Percentiles rank a stretch among this genome's conserved stretches.
Evolutionary conservation across 2,329 filamentous ascomycete genomes (phyloP).

Genomic region (Claviceps quebecensis): DNA sequence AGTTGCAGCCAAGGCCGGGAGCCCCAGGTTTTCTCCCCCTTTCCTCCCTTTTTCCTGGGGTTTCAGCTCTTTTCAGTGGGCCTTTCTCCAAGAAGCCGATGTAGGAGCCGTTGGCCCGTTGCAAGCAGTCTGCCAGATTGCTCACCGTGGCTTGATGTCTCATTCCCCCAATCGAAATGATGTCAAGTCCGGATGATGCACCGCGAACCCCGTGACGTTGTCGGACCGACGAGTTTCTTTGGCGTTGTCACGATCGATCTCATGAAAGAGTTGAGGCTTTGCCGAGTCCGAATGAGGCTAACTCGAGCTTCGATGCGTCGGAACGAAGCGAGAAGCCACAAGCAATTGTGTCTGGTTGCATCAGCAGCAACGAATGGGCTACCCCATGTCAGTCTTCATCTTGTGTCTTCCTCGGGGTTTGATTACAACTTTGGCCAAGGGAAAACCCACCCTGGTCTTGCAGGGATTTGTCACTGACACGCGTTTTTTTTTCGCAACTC

Average conservation of each 20-base stretch:
- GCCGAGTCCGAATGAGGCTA: neutral
- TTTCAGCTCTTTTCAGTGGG: slow-evolving; percentile 2
- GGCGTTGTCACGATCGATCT: neutral
- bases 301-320: neutral
- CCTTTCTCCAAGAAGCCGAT: neutral
- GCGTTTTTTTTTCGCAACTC: neutral
- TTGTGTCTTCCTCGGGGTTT: neutral
- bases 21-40: slow-evolving; percentile 1
- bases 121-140: too few relatives aligned
- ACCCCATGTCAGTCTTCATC: neutral
- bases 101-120: neutral
- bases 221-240: slow-evolving; percentile 1
- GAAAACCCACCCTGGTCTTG: neutral
- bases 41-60: neutral
- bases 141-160: neutral
- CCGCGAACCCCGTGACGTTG: neutral
- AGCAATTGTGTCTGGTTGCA: neutral
- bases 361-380: neutral
- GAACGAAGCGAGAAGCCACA: neutral
- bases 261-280: neutral
- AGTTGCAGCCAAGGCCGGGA: neutral
- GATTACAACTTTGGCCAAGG: neutral
- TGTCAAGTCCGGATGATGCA: neutral
- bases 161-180: neutral
- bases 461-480: neutral